Evolutionary conservation across 352 stramenopile species (phyloP).

Genomic region (Globisporangium middletonii): DNA sequence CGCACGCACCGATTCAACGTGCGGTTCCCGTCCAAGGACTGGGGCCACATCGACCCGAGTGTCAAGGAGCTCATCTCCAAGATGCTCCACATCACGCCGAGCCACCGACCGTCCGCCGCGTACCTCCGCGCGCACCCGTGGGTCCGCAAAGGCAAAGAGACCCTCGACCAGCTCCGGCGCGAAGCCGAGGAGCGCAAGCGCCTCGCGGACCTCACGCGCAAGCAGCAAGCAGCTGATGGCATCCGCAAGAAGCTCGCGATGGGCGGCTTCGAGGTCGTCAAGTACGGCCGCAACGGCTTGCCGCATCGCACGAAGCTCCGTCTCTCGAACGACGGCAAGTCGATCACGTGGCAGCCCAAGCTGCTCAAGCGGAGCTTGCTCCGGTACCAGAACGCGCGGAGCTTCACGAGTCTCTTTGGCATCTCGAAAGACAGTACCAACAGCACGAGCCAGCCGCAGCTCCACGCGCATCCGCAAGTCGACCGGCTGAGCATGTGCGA

Average conservation of each 20-base stretch:
- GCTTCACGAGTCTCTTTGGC: conserved; percentile 62
- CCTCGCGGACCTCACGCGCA: conserved; percentile 44
- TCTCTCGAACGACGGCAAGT: conserved; percentile 61
- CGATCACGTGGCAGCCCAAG: conserved; percentile 73
- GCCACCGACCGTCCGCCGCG: conserved; percentile 48
- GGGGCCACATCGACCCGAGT: conserved; percentile 43
- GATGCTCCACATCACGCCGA: conserved; percentile 77
- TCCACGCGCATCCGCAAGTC: conserved; percentile 31
- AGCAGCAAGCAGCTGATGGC: conserved; percentile 51
- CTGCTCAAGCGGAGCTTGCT: conserved; percentile 64
- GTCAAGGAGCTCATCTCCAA: conserved; percentile 74
- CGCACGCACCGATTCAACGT: conserved; percentile 80
- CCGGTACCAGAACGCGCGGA: conserved; percentile 66
- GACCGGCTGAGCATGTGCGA: conserved; percentile 27
- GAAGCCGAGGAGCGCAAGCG: conserved; percentile 42
- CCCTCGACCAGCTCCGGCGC: conserved; percentile 33
- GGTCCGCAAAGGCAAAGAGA: conserved; percentile 45
- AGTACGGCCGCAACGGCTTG: conserved; percentile 74
- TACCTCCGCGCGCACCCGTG: conserved; percentile 55
- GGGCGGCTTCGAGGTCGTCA: conserved; percentile 67
- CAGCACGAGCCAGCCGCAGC: conserved; percentile 31
- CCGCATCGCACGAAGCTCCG: conserved; percentile 71
- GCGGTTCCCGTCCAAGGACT: conserved; percentile 79
- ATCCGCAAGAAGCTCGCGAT: conserved; percentile 71
- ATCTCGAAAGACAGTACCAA: conserved; percentile 27